A percentile compares a stretch with the other conserved stretches of the same genome.
phyloP scores from a whole-genome alignment of 2,329 filamentous ascomycete genomes.

The Ustilaginoidea virens region DNA sequence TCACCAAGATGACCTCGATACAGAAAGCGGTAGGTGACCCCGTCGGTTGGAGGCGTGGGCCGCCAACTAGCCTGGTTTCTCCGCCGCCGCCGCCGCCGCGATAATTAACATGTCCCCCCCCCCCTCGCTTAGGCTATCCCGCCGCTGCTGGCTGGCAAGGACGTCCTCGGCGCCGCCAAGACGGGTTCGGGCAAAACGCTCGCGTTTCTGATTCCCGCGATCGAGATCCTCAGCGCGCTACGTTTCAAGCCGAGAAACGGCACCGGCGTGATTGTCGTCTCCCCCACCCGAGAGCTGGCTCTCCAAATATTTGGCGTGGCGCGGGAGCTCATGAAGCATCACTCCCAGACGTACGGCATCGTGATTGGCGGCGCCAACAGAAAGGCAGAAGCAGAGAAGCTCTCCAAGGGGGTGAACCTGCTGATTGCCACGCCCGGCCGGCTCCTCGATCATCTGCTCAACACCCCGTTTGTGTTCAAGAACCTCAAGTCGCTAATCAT shows the following conservation, averaged over 20 bases:
- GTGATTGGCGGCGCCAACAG: constrained; percentile 91
- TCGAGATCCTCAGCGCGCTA: constrained; percentile 83
- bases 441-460: constrained; percentile 85
- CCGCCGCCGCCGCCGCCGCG: too few species aligned
- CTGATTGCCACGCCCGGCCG: constrained; percentile 88
- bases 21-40: constrained; percentile 48
- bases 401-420: constrained; percentile 86
- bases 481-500: constrained; percentile 87
- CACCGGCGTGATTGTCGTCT: constrained; percentile 82
- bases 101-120: too few species aligned
- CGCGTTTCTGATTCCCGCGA: constrained; percentile 82
- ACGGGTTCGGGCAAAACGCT: constrained; percentile 93
- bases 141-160: constrained; percentile 72
- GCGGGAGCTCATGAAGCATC: constrained; percentile 78
- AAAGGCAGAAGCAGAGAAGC: constrained; percentile 83
- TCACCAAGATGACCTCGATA: constrained; percentile 91
- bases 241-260: constrained; percentile 92
- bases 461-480: constrained; percentile 84
- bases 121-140: constrained; percentile 47
- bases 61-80: too few species aligned
- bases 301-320: constrained; percentile 95
- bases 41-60: too few species aligned
- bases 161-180: constrained; percentile 90
- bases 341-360: constrained; percentile 90
- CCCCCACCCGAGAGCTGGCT: constrained; percentile 83